Base-by-base conservation (phyloP, 2,329 filamentous ascomycete genomes). In the Celoporthe dispersa region DNA sequence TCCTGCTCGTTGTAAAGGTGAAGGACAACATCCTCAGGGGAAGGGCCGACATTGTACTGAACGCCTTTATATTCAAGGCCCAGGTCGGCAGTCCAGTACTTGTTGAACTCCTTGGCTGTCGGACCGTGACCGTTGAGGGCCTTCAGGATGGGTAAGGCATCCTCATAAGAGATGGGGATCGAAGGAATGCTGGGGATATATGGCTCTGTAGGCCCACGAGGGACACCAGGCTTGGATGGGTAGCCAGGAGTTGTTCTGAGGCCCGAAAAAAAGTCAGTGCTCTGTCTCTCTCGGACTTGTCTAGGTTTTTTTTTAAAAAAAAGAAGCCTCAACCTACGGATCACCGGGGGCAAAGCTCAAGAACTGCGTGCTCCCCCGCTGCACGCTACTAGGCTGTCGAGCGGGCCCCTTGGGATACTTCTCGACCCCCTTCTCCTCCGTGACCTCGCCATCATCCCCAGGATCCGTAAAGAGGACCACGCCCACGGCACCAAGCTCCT, bases 141-240 rank as follows among this genome's bases (percentile, higher is more conserved):
- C 74, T 89, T 89, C n/a, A 97, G 85, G 12, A 97, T 84, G 5
- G 93, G 93, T 16, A 94, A 81, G 0, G 90, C 93, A 72, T 95
- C 92, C 3, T 83, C 79, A 76, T 94, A 95, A 0, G 93, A 96
- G 55, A 97, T 90, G 0, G 94, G 93, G 0, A 97, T 81, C 0
- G 93, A 95, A 0, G 93, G 94, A 64, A 97, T 96, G 14, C 85
- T 86, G 0, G 93, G 92, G 25, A 91, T 91, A 1, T 88, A 87
- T 33, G 84, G 79, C 1, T 89, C 84, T 1, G 87, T 84, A 53
- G 91, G 87, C 59, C 90, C 83, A 14, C 93, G 88, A 37, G 90
- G 89, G 7, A 85, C 89, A 37, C 88, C 92, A 19, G 91, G 89
- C 75, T 91, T 91, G 0, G 92, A 94, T 1, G 93, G 89, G 76